Base-by-base conservation (phyloP, 495 filamentous ascomycete species). In the Usnea hakonensis region DNA sequence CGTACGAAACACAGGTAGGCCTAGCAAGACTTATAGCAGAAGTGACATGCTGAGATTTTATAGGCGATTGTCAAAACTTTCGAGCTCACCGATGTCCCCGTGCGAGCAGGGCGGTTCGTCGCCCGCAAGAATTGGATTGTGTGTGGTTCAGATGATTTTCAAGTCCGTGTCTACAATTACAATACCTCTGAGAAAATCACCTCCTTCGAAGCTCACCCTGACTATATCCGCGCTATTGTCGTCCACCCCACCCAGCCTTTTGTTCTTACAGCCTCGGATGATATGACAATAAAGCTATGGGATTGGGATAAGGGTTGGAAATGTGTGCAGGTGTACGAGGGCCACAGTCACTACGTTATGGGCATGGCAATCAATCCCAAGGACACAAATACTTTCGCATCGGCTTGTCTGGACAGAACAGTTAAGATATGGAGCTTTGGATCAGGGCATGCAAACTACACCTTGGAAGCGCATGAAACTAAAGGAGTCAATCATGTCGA, bases 261-360 rank as follows among this genome's bases (percentile, higher is more conserved):
- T 68, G 90, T 97, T 52, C 81, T 99, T 36, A 99, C 95, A 40
- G 94, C 94, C 57, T 91, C 88, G 62, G 95, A 99, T 90, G 94
- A 99, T 70, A 97, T 97, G 94, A 96, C 90, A 40, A 97, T 99
- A 69, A 97, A 96, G 78, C 79, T 97, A 59, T 99, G 95, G 95
- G 91, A 99, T 76, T 99, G 94, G 94, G 94, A 97, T 68, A 92
- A 90, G 72, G 83, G 83, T 65, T 99, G 95, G 95, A 97, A 97
- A 74, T 97, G 93, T 68, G 90, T 97, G 21, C 90, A 96, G 72
- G 87, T 96, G 46, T 99, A 96, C 69, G 94, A 99, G 72, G 94
- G 94, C n/a, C 95, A 99, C 70, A 88, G 86, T 69, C 91, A 96
- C 76, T 96, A 91, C 79, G 94, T 97, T 44, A 98, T 98, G 95